phyloP scores from a whole-genome alignment of 345 rosid species.

The Gossypium rotundifolium region DNA sequence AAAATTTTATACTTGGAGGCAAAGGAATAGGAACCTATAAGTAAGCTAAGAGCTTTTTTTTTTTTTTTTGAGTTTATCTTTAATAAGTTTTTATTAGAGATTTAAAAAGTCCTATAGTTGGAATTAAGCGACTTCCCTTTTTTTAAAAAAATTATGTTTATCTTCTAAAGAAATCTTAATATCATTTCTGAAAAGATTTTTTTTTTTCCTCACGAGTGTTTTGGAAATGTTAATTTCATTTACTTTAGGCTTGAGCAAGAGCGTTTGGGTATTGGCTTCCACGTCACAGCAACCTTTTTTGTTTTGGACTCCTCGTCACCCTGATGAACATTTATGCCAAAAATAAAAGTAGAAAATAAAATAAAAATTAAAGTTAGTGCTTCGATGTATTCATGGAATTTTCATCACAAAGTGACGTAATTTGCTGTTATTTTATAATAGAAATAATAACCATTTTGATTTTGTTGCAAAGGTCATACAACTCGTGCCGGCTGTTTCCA shows the following conservation, averaged over 20 bases:
- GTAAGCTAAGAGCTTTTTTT: background rate
- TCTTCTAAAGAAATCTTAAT: no score
- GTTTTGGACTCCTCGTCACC: background rate
- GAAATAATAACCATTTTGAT: background rate
- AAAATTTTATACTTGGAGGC: background rate
- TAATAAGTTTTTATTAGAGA: background rate
- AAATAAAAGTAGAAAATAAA: no score
- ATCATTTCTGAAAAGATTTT: no score
- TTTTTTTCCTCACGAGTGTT: no score
- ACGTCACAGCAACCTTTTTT: background rate
- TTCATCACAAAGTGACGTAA: background rate
- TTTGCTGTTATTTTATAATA: background rate
- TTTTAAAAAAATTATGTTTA: no score
- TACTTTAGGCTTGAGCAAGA: background rate
- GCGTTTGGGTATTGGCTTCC: background rate
- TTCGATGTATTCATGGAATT: background rate
- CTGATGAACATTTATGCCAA: background rate
- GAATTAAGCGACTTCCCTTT: no score
- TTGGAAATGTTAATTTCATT: background rate
- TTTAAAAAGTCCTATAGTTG: background rate
- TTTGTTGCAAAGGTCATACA: background rate
- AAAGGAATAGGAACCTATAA: background rate
- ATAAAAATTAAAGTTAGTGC: background rate
- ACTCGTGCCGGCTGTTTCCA: background rate
- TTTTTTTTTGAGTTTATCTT: background rate